Percentiles rank a stretch among this genome's conserved stretches.
These are phyloP conservation scores for Ilex paraguariensis DNA, from an alignment of 305 asterid genomes.

Conservation along the genomic window DNA sequence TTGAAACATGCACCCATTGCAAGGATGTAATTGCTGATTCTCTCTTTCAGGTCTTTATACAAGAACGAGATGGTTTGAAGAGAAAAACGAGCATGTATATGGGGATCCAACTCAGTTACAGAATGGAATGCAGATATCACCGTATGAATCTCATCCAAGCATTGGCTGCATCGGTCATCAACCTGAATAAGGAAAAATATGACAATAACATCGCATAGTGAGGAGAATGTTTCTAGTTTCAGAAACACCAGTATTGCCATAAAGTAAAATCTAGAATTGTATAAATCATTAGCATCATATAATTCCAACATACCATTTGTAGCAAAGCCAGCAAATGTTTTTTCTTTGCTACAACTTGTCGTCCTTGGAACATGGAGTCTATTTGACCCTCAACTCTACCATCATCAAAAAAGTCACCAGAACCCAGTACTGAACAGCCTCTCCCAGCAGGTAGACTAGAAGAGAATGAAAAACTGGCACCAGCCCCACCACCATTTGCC, in stretches of 20 bases:
- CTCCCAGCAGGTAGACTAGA: slow-evolving; percentile 17
- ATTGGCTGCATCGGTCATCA: slow-evolving; percentile 70
- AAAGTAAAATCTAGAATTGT: too few species aligned
- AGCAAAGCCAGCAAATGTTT: slow-evolving; percentile 52
- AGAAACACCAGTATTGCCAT: too few species aligned
- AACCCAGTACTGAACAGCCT: slow-evolving; percentile 13
- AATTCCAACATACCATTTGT: slow-evolving; percentile 49
- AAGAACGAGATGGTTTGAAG: slow-evolving; percentile 53
- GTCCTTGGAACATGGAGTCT: slow-evolving; percentile 22
- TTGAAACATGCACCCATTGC: slow-evolving; percentile 42
- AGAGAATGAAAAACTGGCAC: slow-evolving; percentile 14
- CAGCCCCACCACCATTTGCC: slow-evolving; percentile 17
- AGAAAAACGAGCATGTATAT: slow-evolving; percentile 69
- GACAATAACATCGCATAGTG: too few species aligned
- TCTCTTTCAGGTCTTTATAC: slow-evolving; percentile 68
- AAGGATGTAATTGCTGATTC: slow-evolving; percentile 65
- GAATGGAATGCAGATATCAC: slow-evolving; percentile 74
- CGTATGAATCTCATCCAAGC: slow-evolving; percentile 77
- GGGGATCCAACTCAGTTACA: slow-evolving; percentile 72
- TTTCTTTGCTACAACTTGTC: slow-evolving; percentile 42
- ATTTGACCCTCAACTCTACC: slow-evolving; percentile 10
- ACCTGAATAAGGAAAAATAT: slow-evolving; percentile 33
- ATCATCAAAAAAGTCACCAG: slow-evolving; percentile 21
- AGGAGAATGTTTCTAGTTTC: too few species aligned
- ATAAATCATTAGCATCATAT: background rate